Evolutionary conservation across 441 rosid species (phyloP).

Genomic region (Croton setiger): DNA sequence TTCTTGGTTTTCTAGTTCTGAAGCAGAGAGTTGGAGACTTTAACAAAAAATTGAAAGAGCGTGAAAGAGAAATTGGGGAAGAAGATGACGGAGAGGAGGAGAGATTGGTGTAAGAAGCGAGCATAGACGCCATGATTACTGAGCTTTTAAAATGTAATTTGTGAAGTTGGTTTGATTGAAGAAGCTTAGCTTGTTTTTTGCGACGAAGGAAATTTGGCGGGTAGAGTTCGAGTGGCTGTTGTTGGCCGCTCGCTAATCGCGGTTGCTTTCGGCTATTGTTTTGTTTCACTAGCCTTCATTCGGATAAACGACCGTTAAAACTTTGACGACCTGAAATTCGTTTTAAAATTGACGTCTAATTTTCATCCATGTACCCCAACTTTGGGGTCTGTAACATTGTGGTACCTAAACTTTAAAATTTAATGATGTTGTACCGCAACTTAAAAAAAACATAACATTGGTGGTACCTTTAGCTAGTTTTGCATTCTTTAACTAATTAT

Average conservation of each 20-base stretch:
- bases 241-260: background rate
- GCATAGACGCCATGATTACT: slow-evolving; percentile 32
- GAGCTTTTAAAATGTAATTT: background rate
- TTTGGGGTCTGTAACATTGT: too few species aligned
- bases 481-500: too few species aligned
- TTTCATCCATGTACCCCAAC: too few species aligned
- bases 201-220: slow-evolving; percentile 4
- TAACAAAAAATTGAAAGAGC: slow-evolving; percentile 13
- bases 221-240: background rate
- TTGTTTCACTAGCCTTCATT: too few species aligned
- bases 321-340: too few species aligned
- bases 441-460: too few species aligned
- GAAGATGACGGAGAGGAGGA: slow-evolving; percentile 18
- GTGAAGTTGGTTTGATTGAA: background rate
- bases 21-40: slow-evolving; percentile 26
- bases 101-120: slow-evolving; percentile 22
- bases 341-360: too few species aligned
- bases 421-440: too few species aligned
- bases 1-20: slow-evolving; percentile 15
- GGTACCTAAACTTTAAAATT: too few species aligned
- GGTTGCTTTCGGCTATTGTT: background rate
- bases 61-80: slow-evolving; percentile 15
- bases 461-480: too few species aligned
- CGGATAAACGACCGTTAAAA: too few species aligned
- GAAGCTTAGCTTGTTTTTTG: background rate